phyloP scores from a whole-genome alignment of 331 rosid species.

The Cydonia oblonga region DNA sequence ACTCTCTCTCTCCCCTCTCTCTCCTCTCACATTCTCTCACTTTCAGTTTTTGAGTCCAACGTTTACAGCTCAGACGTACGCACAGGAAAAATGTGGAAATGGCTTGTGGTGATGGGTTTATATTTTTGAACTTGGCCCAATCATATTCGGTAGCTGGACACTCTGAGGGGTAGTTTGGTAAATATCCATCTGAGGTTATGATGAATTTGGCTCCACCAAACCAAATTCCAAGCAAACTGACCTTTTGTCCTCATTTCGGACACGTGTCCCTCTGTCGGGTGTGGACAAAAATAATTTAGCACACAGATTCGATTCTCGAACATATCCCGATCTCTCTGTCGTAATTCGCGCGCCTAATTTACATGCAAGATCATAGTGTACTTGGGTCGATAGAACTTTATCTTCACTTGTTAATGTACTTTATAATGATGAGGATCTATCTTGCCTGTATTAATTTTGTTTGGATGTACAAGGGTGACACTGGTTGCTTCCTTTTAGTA shows the following conservation, averaged over 20 bases:
- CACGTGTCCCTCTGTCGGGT: not conserved
- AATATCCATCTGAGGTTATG: not conserved
- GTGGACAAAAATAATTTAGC: too few species aligned
- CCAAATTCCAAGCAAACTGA: not conserved
- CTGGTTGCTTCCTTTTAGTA: too few species aligned
- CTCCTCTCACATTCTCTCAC: not conserved
- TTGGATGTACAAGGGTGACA: too few species aligned
- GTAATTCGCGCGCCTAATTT: too few species aligned
- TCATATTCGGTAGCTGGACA: constrained; percentile 18
- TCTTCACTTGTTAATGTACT: too few species aligned
- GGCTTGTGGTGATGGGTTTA: constrained; percentile 6
- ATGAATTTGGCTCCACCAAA: constrained; percentile 5
- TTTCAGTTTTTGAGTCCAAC: constrained; percentile 16
- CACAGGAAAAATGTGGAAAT: constrained; percentile 12
- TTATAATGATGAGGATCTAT: too few species aligned
- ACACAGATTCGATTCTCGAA: too few species aligned
- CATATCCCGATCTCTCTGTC: too few species aligned
- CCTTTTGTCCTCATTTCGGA: not conserved
- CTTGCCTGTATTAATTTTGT: too few species aligned
- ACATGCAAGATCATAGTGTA: too few species aligned
- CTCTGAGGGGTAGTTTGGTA: constrained; percentile 19
- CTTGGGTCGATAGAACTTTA: too few species aligned
- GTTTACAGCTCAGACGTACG: constrained; percentile 32
- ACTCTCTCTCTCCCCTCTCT: constrained; percentile 1
- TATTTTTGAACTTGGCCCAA: constrained; percentile 14